Percentiles rank a stretch among this genome's conserved stretches.
Evolutionary conservation across 1,284 basidiomycete species (phyloP).

Genomic region (Ganoderma lingzhi): DNA sequence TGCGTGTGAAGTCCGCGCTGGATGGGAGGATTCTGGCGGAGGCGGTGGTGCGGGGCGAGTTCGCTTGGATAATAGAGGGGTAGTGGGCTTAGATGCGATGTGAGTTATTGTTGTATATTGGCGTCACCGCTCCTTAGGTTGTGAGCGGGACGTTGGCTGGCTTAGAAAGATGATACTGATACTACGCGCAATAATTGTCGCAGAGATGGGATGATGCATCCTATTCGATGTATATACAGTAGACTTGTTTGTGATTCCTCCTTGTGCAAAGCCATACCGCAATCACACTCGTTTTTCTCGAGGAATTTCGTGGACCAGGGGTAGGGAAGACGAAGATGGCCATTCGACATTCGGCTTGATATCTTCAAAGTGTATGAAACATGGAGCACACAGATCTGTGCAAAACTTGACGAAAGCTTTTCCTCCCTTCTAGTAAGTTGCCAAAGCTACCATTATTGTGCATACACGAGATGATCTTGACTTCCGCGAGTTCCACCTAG

Average conservation of each 20-base stretch:
- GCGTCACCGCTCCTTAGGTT: not conserved
- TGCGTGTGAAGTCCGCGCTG: not conserved
- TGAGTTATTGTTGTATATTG: constrained; percentile 4
- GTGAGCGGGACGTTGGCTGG: not conserved
- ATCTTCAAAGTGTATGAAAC: too few species aligned
- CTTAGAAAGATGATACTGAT: not conserved
- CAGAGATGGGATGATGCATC: not conserved
- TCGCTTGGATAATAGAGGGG: not conserved
- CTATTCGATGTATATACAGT: not conserved
- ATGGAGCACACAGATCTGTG: too few species aligned
- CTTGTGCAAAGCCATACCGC: not conserved
- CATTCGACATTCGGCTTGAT: too few species aligned
- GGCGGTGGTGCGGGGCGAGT: not conserved
- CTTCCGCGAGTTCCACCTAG: too few species aligned
- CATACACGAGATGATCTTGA: too few species aligned
- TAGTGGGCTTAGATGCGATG: not conserved
- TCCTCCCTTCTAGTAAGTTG: too few species aligned
- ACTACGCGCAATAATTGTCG: not conserved
- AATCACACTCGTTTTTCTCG: constrained; percentile 1
- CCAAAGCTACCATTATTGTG: too few species aligned
- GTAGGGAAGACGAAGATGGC: too few species aligned
- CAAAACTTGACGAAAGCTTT: too few species aligned
- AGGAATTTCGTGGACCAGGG: not conserved
- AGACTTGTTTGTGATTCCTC: not conserved
- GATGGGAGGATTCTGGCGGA: not conserved